These are phyloP conservation scores for Boeremia lycopersici DNA, from an alignment of 2,329 filamentous ascomycete species.

Conservation along the genomic window DNA sequence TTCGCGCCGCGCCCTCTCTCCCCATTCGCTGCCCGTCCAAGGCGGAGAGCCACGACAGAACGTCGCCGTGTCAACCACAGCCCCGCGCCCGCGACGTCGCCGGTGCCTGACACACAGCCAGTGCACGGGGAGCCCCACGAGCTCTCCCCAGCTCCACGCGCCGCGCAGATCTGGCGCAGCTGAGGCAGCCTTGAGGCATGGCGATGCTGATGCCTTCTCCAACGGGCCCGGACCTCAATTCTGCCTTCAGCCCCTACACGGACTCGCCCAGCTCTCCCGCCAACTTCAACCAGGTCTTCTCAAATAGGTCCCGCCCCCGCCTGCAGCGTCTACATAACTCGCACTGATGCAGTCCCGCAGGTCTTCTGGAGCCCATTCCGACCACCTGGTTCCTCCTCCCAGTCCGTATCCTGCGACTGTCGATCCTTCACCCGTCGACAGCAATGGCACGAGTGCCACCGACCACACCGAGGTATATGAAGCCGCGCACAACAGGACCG, in stretches of 20 bases:
- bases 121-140: constrained; percentile 14
- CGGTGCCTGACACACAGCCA: constrained; percentile 17
- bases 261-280: constrained; percentile 58
- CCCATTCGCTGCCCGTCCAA: constrained; percentile 26
- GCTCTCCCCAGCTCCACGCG: constrained; percentile 17
- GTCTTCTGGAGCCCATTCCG: constrained; percentile 52
- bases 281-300: constrained; percentile 50
- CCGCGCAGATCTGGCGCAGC: constrained; percentile 36
- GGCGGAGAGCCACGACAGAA: not conserved
- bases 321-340: constrained; percentile 23
- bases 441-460: constrained; percentile 80
- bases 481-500: not conserved
- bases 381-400: constrained; percentile 55
- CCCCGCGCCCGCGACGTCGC: constrained; percentile 15
- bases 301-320: constrained; percentile 54
- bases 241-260: constrained; percentile 58
- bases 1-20: constrained; percentile 30
- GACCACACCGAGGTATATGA: constrained; percentile 70
- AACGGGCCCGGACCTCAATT: constrained; percentile 45
- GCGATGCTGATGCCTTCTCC: constrained; percentile 55
- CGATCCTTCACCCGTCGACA: constrained; percentile 83
- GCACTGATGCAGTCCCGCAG: constrained; percentile 45
- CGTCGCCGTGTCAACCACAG: constrained; percentile 9
- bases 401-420: constrained; percentile 67
- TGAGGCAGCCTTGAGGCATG: constrained; percentile 39